Evolutionary conservation across 345 rosid genomes (phyloP).

Genomic region (Eutrema heterophyllum): DNA sequence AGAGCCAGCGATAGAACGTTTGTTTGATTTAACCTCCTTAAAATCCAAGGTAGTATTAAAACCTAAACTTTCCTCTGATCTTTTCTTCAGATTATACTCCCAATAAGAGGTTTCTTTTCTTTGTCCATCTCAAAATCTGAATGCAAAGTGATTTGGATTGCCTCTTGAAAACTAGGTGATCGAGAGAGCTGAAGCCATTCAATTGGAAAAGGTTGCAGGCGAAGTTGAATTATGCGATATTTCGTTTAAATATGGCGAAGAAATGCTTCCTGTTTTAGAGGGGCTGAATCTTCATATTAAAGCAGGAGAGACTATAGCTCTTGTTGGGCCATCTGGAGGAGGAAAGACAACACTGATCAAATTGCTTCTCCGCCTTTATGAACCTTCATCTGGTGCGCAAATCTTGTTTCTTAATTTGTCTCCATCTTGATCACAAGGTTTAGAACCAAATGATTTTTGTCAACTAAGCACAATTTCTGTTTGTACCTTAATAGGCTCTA

Average conservation of each 20-base stretch:
- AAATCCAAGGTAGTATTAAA: constrained; percentile 50
- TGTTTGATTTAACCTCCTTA: constrained; percentile 58
- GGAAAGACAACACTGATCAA: constrained; percentile 94
- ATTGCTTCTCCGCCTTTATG: constrained; percentile 91
- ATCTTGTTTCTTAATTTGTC: neutral
- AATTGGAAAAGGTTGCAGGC: constrained; percentile 55
- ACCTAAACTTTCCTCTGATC: neutral
- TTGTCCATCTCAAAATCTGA: neutral
- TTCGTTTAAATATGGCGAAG: constrained; percentile 63
- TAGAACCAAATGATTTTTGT: neutral
- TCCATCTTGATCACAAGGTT: neutral
- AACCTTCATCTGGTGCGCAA: constrained; percentile 62
- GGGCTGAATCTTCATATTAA: constrained; percentile 66
- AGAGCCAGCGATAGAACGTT: constrained; percentile 84
- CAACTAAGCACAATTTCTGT: neutral
- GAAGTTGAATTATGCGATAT: constrained; percentile 65
- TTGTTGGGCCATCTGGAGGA: constrained; percentile 96
- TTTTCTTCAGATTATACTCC: neutral
- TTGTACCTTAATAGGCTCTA: constrained; percentile 43
- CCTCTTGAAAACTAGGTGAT: constrained; percentile 45
- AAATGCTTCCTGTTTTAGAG: constrained; percentile 54
- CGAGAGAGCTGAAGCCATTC: constrained; percentile 56
- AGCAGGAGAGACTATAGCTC: constrained; percentile 93
- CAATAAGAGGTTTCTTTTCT: neutral
- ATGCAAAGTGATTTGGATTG: neutral